Evolutionary conservation across 2,329 filamentous ascomycete genomes (phyloP).

Genomic region (Pyricularia sp.): DNA sequence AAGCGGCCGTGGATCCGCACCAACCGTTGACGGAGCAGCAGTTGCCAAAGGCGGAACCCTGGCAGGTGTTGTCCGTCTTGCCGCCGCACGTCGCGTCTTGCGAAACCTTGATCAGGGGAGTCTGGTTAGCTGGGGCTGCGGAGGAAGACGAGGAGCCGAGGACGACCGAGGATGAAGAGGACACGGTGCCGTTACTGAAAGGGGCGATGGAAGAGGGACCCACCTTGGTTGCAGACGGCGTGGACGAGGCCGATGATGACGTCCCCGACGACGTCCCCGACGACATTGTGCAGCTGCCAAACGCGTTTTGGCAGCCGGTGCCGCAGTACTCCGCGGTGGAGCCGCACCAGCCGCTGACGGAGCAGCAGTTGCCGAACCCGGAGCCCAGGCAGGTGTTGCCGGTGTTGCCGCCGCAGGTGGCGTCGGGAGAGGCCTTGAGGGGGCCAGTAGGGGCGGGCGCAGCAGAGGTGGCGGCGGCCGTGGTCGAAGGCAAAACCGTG

Average conservation of each 20-base stretch:
- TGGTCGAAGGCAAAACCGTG: not conserved
- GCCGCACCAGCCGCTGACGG: not conserved
- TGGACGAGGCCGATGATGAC: constrained; percentile 13
- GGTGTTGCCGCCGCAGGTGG: constrained; percentile 4
- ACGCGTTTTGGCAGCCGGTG: not conserved
- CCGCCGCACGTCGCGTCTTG: constrained; percentile 1
- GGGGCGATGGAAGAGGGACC: constrained; percentile 3
- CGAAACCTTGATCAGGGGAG: not conserved
- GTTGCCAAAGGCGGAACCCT: constrained; percentile 3
- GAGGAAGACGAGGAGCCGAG: not conserved
- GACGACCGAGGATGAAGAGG: not conserved
- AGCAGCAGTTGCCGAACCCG: constrained; percentile 5
- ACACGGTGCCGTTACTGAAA: not conserved
- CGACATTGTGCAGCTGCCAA: not conserved
- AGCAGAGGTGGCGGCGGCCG: not conserved
- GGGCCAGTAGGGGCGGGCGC: not conserved
- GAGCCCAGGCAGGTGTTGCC: constrained; percentile 4
- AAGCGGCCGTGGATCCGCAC: not conserved
- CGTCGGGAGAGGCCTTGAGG: not conserved
- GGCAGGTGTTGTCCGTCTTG: constrained; percentile 3
- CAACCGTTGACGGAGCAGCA: constrained; percentile 3
- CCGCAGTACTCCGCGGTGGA: not conserved
- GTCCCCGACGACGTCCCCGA: not conserved
- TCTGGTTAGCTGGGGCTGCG: not conserved
- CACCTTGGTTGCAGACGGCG: constrained; percentile 25